Evolutionary conservation across 495 filamentous ascomycete genomes (phyloP), one percentile per base, ranked within the genome.

Genomic region (Chaetomium tenue): DNA sequence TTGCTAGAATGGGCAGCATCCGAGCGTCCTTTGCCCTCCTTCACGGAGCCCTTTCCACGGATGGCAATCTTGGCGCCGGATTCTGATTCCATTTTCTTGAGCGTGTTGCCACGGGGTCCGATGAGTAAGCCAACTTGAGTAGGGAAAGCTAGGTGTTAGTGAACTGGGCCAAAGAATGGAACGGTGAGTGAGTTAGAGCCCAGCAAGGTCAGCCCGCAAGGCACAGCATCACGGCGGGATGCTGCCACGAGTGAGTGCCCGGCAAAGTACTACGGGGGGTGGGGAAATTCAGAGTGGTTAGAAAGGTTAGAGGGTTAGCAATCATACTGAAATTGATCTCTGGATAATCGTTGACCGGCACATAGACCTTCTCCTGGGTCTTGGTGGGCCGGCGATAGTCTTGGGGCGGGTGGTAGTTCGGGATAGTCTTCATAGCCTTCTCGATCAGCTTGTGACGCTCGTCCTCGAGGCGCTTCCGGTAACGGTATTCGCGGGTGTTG

Each of bases 261-360:
- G 72, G 73, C 78, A 75, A 68, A 74, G 65, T 63, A 73, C 69
- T 63, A 69, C 67, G 52, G 64, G 47, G 64, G 71, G n/a, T 16
- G 68, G 77, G 76, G 33, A 37, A 72, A 76, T 78, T 77, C 81
- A 72, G 74, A 85, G 61, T 89, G 84, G 89, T 78, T 79, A 79
- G 78, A 86, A 86, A 79, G 78, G 88, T 90, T 89, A 91, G 89
- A 92, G 91, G 92, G 92, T 96, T 96, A 95, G 92, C 88, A 90
- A 93, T 93, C 93, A 91, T 97, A 98, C 94, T 98, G 91, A 98
- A 99, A 90, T 99, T 99, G 90, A 99, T 97, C 80, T 98, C 95
- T 84, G 95, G 95, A 81, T 99, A 99, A 79, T 99, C 95, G 88
- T 98, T 98, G 82, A 98, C 94, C 72, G 94, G 94, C 74, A 98